A percentile compares a stretch with the other conserved stretches of the same genome.
phyloP scores from a whole-genome alignment of 2,329 filamentous ascomycete genomes.

The Sporothrix schenckii region DNA sequence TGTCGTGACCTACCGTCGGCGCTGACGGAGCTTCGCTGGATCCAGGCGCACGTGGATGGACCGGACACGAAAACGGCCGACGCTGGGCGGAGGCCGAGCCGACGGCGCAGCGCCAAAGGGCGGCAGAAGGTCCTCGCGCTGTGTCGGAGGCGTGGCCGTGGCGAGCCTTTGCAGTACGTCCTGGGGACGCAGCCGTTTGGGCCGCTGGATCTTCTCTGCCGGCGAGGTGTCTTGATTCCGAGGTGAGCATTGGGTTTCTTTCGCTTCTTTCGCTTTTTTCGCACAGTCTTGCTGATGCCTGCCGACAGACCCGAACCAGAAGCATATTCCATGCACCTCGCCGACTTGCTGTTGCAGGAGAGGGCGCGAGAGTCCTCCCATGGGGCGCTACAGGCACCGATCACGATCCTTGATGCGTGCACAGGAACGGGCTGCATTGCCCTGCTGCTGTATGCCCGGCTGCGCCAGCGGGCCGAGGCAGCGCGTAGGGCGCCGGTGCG shows the following conservation, averaged over 20 bases:
- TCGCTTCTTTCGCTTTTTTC: too few species aligned
- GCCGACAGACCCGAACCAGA: slow-evolving; percentile 66
- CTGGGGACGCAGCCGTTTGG: slow-evolving; percentile 89
- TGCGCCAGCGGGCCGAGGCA: slow-evolving; percentile 39
- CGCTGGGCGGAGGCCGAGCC: not conserved
- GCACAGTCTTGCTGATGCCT: not conserved
- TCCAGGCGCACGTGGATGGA: slow-evolving; percentile 46
- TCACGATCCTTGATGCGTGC: slow-evolving; percentile 81
- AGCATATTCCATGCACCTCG: slow-evolving; percentile 63
- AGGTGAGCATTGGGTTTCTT: too few species aligned
- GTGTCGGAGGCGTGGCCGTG: slow-evolving; percentile 56
- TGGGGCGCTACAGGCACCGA: slow-evolving; percentile 7
- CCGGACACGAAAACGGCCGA: too few species aligned
- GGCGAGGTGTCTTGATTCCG: slow-evolving; percentile 80
- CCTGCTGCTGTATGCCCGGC: slow-evolving; percentile 68
- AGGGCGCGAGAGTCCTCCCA: not conserved
- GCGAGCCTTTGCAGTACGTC: slow-evolving; percentile 85
- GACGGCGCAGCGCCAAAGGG: not conserved
- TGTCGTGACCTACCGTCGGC: slow-evolving; percentile 67
- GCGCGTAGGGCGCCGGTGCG: slow-evolving; percentile 45
- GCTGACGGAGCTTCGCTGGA: slow-evolving; percentile 72
- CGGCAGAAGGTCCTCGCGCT: slow-evolving; percentile 44
- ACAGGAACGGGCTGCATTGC: slow-evolving; percentile 91
- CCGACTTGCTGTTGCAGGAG: slow-evolving; percentile 39
- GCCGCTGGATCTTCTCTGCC: slow-evolving; percentile 74